Conservation (phyloP, 1,284 basidiomycete genomes). For the Tilletia setariae region DNA sequence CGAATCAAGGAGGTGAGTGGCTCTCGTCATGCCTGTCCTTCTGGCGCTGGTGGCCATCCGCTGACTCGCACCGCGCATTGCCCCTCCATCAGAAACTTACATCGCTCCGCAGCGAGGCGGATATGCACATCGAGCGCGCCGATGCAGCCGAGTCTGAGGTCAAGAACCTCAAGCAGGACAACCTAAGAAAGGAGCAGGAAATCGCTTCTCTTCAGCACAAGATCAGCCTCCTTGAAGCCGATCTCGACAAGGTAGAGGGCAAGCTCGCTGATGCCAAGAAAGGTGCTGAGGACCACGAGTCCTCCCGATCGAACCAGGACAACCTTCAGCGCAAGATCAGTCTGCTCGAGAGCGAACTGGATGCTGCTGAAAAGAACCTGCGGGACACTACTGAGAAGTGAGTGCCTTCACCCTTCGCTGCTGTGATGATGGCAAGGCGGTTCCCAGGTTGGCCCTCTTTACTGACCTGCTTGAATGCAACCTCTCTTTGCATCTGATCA, state of each 20-base stretch:
- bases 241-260: constrained; percentile 74
- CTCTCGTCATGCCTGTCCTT: not conserved
- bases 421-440: not conserved
- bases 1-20: constrained; percentile 61
- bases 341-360: constrained; percentile 90
- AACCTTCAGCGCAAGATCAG: constrained; percentile 78
- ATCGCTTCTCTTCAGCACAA: constrained; percentile 78
- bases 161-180: constrained; percentile 67
- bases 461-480: constrained; percentile 14
- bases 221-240: constrained; percentile 67
- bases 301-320: constrained; percentile 72
- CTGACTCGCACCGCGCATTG: not conserved
- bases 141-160: constrained; percentile 50
- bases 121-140: constrained; percentile 62
- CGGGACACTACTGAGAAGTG: constrained; percentile 97
- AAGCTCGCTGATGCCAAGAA: constrained; percentile 71
- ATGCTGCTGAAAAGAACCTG: constrained; percentile 90
- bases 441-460: not conserved
- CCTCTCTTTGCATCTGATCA: constrained; percentile 12
- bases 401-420: constrained; percentile 52
- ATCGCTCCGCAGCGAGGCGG: constrained; percentile 78
- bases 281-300: constrained; percentile 69
- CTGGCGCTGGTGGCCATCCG: not conserved
- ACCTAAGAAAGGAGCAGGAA: constrained; percentile 83
- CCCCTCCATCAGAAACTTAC: constrained; percentile 58